Percentiles rank a stretch among this genome's conserved stretches.
Evolutionary conservation across 139 green algal species (phyloP).

Genomic region (Eudorina sp.): DNA sequence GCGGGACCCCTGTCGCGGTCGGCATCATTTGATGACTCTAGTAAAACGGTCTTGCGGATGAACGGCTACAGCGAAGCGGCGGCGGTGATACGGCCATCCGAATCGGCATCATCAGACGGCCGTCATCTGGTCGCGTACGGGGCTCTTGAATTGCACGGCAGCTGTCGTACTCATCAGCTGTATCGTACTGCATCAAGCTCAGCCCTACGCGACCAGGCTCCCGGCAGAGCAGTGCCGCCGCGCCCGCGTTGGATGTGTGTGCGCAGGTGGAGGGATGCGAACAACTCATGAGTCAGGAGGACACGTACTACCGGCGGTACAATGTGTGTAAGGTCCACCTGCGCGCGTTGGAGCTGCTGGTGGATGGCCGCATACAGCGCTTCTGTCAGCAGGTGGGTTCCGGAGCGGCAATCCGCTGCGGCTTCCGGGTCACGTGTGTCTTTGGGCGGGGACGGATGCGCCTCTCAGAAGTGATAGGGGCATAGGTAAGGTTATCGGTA

Average conservation of each 20-base stretch:
- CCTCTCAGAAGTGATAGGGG: background rate
- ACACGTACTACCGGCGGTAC: slow-evolving; percentile 58
- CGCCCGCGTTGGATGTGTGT: background rate
- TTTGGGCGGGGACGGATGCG: background rate
- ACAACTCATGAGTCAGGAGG: slow-evolving; percentile 36
- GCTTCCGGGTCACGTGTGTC: background rate
- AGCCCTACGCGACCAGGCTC: background rate
- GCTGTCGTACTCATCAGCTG: background rate
- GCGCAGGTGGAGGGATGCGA: slow-evolving; percentile 52
- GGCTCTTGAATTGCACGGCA: background rate
- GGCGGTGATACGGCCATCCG: too few relatives aligned
- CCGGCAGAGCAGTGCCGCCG: background rate
- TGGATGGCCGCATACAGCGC: slow-evolving; percentile 48
- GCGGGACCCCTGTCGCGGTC: too few relatives aligned
- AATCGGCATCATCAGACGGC: background rate
- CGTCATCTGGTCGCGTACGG: background rate
- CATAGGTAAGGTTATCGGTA: background rate
- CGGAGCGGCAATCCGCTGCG: too few relatives aligned
- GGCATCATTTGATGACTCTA: too few relatives aligned
- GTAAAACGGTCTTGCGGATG: too few relatives aligned
- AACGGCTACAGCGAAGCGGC: too few relatives aligned
- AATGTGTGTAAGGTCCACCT: slow-evolving; percentile 51
- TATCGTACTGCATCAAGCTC: background rate
- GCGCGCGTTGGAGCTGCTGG: background rate
- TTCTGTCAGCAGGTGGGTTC: slow-evolving; percentile 76